Conservation (phyloP, 495 filamentous ascomycete genomes). For the Penicillium roqueforti region DNA sequence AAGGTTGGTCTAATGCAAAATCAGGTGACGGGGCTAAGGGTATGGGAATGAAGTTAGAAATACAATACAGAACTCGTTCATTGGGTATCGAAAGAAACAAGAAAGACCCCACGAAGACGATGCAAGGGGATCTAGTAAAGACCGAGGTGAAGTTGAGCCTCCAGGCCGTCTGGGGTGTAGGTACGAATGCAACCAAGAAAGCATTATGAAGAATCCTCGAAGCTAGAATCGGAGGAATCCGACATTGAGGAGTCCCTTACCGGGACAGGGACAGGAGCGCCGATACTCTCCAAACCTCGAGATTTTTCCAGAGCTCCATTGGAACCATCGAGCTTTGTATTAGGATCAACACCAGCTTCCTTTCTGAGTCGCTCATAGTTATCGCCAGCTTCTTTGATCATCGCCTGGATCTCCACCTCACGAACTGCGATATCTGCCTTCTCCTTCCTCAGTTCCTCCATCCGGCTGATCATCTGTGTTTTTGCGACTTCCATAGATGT, state of each 20-base stretch:
- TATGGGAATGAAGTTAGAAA: slow-evolving; percentile 1
- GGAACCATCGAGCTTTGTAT: slow-evolving; percentile 24
- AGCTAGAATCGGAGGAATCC: slow-evolving; percentile 22
- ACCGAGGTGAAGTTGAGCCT: neutral
- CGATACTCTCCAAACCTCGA: slow-evolving; percentile 43
- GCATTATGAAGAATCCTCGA: slow-evolving; percentile 24
- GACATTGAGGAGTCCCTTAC: neutral
- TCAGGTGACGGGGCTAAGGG: neutral
- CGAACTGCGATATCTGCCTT: slow-evolving; percentile 66
- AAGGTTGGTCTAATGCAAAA: neutral
- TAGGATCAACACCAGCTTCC: slow-evolving; percentile 46
- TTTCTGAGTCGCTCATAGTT: slow-evolving; percentile 61
- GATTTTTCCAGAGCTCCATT: slow-evolving; percentile 31
- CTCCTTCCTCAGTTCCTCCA: slow-evolving; percentile 61
- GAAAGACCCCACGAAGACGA: slow-evolving; percentile 3
- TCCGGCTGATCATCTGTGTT: slow-evolving; percentile 48
- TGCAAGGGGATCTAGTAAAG: neutral
- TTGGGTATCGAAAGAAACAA: slow-evolving; percentile 27
- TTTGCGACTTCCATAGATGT: slow-evolving; percentile 53
- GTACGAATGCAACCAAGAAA: neutral
- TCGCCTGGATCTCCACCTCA: slow-evolving; percentile 74
- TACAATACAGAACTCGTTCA: slow-evolving; percentile 10
- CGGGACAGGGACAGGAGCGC: slow-evolving; percentile 31
- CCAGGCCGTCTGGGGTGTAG: neutral
- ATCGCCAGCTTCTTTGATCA: slow-evolving; percentile 78